Base-by-base conservation (phyloP, 108 stramenopile genomes). In the Cyclotella sp. region DNA sequence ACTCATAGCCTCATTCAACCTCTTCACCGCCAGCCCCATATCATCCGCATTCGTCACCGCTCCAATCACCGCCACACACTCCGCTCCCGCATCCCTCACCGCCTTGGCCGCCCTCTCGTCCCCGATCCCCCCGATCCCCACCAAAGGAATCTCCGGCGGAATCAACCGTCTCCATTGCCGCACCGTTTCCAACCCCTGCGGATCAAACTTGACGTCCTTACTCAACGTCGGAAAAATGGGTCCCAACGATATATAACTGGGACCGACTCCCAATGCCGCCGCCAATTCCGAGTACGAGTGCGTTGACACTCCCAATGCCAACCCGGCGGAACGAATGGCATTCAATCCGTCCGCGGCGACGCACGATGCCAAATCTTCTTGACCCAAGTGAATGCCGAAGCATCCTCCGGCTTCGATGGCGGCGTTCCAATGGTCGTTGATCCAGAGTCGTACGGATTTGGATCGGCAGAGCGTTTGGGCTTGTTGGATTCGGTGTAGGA, bases 361-460 rank as follows among this genome's bases (percentile, higher is more conserved):
- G 53, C 91, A 92, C 1, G 75, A 71, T 30, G 87, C 81, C 66
- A 97, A 76, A 88, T 97, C 97, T 81, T 97, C 97, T 73, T 97
- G 97, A 14, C 97, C 97, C 4, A 97, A 72, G 70, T 97, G 97
- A 60, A 95, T 91, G 19, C 97, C 97, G 70, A 93, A 97, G 41
- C 92, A 91, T 10, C 60, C 71, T 47, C 81, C 83, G 19, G 91
- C 82, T 67, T 88, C 71, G 0, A 96, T 55, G 18, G 97, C 97
- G 46, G 81, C 89, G 24, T 86, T 77, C 94, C 96, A 96, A 75
- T 87, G 76, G 61, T 97, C 97, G 78, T 97, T 97, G 34, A 97
- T 90, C 97, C 97, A 97, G 27, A 97, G 82, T 26, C 95, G 86
- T 26, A 90, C 89, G 9, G 83, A 85, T 27, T 62, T 77, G 4